A percentile compares a stretch with the other conserved stretches of the same genome.
These are phyloP conservation scores for Verticillium klebahnii DNA, from an alignment of 2,329 filamentous ascomycete genomes.

Conservation along the genomic window DNA sequence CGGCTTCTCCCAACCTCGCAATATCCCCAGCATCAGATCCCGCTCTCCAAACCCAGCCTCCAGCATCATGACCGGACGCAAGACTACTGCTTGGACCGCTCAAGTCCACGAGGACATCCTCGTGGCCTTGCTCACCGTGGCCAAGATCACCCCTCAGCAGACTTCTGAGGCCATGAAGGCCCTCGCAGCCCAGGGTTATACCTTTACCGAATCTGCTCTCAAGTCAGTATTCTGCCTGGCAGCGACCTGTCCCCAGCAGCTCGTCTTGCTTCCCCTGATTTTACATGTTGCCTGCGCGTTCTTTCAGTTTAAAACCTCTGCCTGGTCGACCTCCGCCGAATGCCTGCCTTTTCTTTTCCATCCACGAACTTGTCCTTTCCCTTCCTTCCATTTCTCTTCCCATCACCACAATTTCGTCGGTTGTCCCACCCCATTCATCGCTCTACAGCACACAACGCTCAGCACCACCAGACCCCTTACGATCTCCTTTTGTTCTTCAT, in stretches of 20 bases:
- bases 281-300: constrained; percentile 1
- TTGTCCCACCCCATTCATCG: no score
- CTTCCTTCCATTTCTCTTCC: background rate
- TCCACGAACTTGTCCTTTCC: constrained; percentile 5
- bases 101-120: constrained; percentile 38
- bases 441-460: background rate
- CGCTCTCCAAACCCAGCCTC: constrained; percentile 1
- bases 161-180: constrained; percentile 30
- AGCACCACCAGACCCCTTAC: background rate
- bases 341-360: background rate
- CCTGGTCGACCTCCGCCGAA: background rate
- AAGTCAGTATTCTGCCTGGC: constrained; percentile 24
- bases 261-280: constrained; percentile 12
- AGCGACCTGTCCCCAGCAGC: constrained; percentile 1
- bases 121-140: constrained; percentile 32
- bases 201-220: constrained; percentile 34
- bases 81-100: constrained; percentile 35
- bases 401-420: no score
- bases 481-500: background rate
- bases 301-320: no score
- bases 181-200: constrained; percentile 28
- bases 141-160: constrained; percentile 25
- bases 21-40: background rate
- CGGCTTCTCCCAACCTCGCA: background rate
- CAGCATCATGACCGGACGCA: constrained; percentile 11